Percentiles rank a stretch among this genome's conserved stretches.
Conservation (phyloP, 2,329 filamentous ascomycete species). For the Cladobotryum protrusum region DNA sequence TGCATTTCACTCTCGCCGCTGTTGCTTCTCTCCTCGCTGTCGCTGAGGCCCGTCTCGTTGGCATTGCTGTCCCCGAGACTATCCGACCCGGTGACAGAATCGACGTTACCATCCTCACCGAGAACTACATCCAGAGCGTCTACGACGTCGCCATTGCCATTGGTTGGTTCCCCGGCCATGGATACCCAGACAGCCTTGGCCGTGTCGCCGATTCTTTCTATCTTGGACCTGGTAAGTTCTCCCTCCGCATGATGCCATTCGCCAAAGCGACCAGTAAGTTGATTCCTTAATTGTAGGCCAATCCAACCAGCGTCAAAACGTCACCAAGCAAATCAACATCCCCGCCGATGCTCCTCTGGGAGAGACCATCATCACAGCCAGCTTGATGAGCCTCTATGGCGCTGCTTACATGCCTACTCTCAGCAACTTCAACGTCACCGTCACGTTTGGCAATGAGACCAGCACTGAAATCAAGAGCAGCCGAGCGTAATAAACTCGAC, state of each 20-base stretch:
- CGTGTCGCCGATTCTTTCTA: slow-evolving; percentile 24
- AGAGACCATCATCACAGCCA: slow-evolving; percentile 20
- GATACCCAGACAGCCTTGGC: slow-evolving; percentile 25
- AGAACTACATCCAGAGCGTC: slow-evolving; percentile 39
- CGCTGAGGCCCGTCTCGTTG: slow-evolving; percentile 34
- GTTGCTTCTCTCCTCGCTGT: slow-evolving; percentile 17
- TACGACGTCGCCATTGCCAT: slow-evolving; percentile 39
- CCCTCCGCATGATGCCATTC: not conserved
- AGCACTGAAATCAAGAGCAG: slow-evolving; percentile 17
- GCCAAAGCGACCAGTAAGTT: not conserved
- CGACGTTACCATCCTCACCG: slow-evolving; percentile 31
- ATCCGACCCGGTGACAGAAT: slow-evolving; percentile 33
- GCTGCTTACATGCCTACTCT: slow-evolving; percentile 15
- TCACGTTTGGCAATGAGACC: slow-evolving; percentile 18
- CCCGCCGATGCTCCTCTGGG: slow-evolving; percentile 18
- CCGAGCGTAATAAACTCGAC: not conserved
- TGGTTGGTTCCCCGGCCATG: slow-evolving; percentile 26
- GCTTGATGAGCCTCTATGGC: slow-evolving; percentile 24
- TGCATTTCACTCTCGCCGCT: slow-evolving; percentile 19
- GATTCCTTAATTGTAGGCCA: slow-evolving; percentile 3
- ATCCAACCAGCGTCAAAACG: slow-evolving; percentile 22
- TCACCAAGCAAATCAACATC: slow-evolving; percentile 22
- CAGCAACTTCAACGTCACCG: slow-evolving; percentile 20
- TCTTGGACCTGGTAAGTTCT: slow-evolving; percentile 29
- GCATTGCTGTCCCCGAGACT: slow-evolving; percentile 36